These are phyloP conservation scores for Mortierella sp. DNA, from an alignment of 371 early-diverging fungal genomes.

Conservation along the genomic window DNA sequence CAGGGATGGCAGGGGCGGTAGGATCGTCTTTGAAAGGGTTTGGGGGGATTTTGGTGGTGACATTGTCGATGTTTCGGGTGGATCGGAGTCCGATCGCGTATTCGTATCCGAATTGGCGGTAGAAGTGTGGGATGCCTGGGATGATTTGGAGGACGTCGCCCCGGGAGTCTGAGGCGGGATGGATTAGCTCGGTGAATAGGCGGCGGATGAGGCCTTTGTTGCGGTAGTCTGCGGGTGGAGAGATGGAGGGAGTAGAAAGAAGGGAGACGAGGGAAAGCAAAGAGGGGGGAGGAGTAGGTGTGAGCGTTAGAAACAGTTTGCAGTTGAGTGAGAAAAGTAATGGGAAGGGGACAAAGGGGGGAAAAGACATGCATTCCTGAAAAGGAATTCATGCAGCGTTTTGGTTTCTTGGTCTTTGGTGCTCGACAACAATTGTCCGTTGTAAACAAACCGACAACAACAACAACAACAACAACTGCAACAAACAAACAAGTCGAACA, in stretches of 20 bases:
- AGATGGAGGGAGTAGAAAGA: not conserved
- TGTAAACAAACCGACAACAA: no score
- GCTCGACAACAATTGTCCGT: no score
- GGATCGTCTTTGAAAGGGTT: not conserved
- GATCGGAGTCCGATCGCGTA: slow-evolving; percentile 16
- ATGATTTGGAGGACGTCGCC: slow-evolving; percentile 47
- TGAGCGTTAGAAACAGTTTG: not conserved
- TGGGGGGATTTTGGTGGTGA: not conserved
- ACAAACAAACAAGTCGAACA: no score
- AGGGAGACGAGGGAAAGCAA: no score
- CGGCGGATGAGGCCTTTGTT: slow-evolving; percentile 34
- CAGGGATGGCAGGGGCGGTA: not conserved
- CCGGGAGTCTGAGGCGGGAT: slow-evolving; percentile 35
- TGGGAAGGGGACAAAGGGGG: not conserved
- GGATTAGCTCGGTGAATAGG: slow-evolving; percentile 33
- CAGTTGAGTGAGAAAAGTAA: no score
- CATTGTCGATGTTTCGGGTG: slow-evolving; percentile 3
- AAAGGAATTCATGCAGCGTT: slow-evolving; percentile 3
- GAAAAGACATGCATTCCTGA: not conserved
- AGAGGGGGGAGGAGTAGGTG: no score
- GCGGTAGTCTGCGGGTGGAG: slow-evolving; percentile 26
- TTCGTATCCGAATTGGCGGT: slow-evolving; percentile 51
- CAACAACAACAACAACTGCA: no score
- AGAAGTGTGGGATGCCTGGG: slow-evolving; percentile 41
- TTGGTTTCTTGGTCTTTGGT: no score